Conservation (phyloP, 2,329 filamentous ascomycete genomes). For the Salinomyces thailandicus region DNA sequence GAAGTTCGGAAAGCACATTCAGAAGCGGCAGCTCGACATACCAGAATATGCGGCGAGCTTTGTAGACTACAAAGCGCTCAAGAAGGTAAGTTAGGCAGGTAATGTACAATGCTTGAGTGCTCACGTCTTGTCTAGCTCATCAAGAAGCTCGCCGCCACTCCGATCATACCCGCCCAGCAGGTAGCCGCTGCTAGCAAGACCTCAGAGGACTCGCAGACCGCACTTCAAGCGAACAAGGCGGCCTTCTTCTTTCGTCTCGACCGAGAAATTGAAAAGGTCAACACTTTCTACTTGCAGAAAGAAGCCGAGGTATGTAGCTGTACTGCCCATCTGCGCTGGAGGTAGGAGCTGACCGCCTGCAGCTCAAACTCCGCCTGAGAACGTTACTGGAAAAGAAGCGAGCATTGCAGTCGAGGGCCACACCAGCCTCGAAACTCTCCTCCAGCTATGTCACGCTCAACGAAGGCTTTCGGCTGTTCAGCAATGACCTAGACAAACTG, state of each 20-base stretch:
- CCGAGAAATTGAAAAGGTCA: constrained; percentile 96
- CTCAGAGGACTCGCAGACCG: constrained; percentile 65
- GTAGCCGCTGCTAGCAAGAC: constrained; percentile 37
- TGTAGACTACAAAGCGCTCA: constrained; percentile 97
- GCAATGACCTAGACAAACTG: constrained; percentile 90
- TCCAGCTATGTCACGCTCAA: constrained; percentile 90
- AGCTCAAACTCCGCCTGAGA: constrained; percentile 88
- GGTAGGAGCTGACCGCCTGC: constrained; percentile 4
- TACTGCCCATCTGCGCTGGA: too few relatives aligned
- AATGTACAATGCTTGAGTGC: background rate
- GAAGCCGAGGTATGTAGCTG: constrained; percentile 73
- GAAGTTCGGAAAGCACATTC: constrained; percentile 99
- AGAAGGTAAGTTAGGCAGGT: too few relatives aligned
- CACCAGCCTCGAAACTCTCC: constrained; percentile 70
- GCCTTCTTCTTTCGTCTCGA: constrained; percentile 98
- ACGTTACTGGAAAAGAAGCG: constrained; percentile 93
- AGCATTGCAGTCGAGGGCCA: constrained; percentile 65
- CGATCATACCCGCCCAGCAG: constrained; percentile 67
- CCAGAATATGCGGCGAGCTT: constrained; percentile 99
- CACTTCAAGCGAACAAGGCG: constrained; percentile 91
- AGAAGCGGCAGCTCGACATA: constrained; percentile 97
- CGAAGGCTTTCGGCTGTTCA: constrained; percentile 95
- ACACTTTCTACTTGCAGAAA: constrained; percentile 94
- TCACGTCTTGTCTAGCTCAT: constrained; percentile 59
- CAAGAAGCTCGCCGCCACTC: constrained; percentile 91